Base-by-base conservation (phyloP, 1,284 basidiomycete genomes). In the Vanrija pseudolonga region DNA sequence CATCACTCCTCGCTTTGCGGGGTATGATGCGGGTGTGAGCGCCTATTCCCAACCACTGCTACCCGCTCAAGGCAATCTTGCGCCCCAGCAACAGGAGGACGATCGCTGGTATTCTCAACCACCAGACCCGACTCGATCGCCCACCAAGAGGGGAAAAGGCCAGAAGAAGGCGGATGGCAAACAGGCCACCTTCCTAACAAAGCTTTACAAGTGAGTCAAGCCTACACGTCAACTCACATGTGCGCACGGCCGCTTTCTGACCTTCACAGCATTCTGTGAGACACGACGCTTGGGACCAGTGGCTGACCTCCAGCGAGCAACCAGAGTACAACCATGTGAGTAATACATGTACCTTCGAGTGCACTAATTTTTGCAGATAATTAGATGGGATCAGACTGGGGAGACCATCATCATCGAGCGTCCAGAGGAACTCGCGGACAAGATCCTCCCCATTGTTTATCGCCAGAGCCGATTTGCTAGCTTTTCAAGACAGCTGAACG, bases 401-500 rank as follows among this genome's bases (percentile, higher is more conserved):
- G 88, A 90, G 72, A 86, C 90, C 67, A 92, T 93, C 80, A 90
- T 93, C 74, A 90, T 93, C 56, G 90, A 92, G 69, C 81, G 87
- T 26, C 90, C 90, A 59, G 89, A 90, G 70, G 89, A 91, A 74
- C 84, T 93, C 53, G 89, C 89, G 2, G 82, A 90, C 51, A 89
- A 92, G 74, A 87, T 93, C 69, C 83, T 93, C 59, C 90, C 90
- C 47, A 85, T 85, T 66, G 86, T 93, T 51, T 92, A 92, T 76
- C 85, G 90, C 68, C 90, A 93, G 82, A 92, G 88, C 72, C 83
- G 90, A 78, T 93, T 93, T 76, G 90, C 90, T 42, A 89, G 87
- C 81, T 93, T 93, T 81, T 91, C 89, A 60, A 84, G 90, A 76
- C 90, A 93, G 82, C 84, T 93, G 70, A 93, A 93, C 78, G 90